A percentile compares a stretch with the other conserved stretches of the same genome.
Conservation (phyloP, 2,329 filamentous ascomycete genomes). For the Colletotrichum tabaci region DNA sequence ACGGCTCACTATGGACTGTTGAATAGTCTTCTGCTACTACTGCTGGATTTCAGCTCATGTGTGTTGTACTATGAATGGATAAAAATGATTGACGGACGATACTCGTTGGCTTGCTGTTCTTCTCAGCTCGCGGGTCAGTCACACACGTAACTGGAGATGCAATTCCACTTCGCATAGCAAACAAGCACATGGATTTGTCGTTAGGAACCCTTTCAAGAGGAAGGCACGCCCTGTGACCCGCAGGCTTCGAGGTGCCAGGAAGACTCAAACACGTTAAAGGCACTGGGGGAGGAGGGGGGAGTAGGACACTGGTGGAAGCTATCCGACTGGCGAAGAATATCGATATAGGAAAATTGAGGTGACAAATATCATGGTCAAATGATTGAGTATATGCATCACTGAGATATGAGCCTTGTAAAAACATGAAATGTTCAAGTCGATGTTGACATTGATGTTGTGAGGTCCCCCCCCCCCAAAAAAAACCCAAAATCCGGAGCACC, state of each 20-base stretch:
- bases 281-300: not conserved
- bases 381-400: too few relatives aligned
- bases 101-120: not conserved
- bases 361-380: not conserved
- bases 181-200: not conserved
- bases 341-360: not conserved
- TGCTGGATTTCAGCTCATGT: not conserved
- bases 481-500: not conserved
- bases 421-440: not conserved
- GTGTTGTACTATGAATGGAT: not conserved
- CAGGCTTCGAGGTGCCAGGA: not conserved
- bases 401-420: not conserved
- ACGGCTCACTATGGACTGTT: too few relatives aligned
- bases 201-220: not conserved
- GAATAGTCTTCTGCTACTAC: too few relatives aligned
- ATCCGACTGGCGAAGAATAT: too few relatives aligned
- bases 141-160: too few relatives aligned
- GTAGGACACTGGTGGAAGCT: not conserved
- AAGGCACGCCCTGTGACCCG: not conserved
- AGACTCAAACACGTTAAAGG: not conserved
- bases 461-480: not conserved
- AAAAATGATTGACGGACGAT: not conserved
- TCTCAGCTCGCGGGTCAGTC: not conserved
- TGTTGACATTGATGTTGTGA: not conserved
- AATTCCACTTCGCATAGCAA: not conserved